Percentiles rank a stretch among this genome's conserved stretches.
These are phyloP conservation scores for Diaporthe nobilis DNA, from an alignment of 2,329 filamentous ascomycete genomes.

Conservation along the genomic window DNA sequence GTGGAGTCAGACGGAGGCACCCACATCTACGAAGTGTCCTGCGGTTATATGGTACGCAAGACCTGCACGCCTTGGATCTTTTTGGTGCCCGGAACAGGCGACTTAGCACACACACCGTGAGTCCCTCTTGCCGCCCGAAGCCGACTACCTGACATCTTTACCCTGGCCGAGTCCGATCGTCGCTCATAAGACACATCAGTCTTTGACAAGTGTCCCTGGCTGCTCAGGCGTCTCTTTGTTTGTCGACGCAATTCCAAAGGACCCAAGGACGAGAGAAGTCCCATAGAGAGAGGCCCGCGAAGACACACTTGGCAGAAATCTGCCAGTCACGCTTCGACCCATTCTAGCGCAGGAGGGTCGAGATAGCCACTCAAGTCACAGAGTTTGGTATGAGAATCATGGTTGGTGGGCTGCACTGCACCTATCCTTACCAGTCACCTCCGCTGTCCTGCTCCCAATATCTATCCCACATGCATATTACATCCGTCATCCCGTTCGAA, in stretches of 20 bases:
- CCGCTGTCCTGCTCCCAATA: slow-evolving; percentile 45
- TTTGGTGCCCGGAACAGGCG: slow-evolving; percentile 15
- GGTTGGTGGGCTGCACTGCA: slow-evolving; percentile 57
- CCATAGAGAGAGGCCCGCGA: slow-evolving; percentile 41
- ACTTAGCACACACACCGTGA: slow-evolving; percentile 24
- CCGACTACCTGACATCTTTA: slow-evolving; percentile 19
- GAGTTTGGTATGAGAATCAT: slow-evolving; percentile 52
- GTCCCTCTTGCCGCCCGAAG: slow-evolving; percentile 29
- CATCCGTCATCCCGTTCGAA: slow-evolving; percentile 40
- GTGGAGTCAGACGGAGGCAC: slow-evolving; percentile 37
- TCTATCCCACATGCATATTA: slow-evolving; percentile 40
- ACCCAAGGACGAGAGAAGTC: slow-evolving; percentile 29
- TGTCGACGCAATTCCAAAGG: slow-evolving; percentile 29
- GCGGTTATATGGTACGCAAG: slow-evolving; percentile 22
- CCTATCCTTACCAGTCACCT: slow-evolving; percentile 48
- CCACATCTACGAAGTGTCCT: slow-evolving; percentile 23
- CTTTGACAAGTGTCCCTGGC: not conserved
- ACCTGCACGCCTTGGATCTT: slow-evolving; percentile 26
- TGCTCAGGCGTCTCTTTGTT: slow-evolving; percentile 14
- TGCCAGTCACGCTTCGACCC: slow-evolving; percentile 51
- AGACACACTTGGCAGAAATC: slow-evolving; percentile 49
- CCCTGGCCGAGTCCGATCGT: slow-evolving; percentile 23
- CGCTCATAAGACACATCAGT: slow-evolving; percentile 17
- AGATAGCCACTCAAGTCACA: slow-evolving; percentile 55
- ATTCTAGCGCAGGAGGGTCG: slow-evolving; percentile 52